Conservation (phyloP, 257 asterid genomes). For the Knoxia roxburghii region DNA sequence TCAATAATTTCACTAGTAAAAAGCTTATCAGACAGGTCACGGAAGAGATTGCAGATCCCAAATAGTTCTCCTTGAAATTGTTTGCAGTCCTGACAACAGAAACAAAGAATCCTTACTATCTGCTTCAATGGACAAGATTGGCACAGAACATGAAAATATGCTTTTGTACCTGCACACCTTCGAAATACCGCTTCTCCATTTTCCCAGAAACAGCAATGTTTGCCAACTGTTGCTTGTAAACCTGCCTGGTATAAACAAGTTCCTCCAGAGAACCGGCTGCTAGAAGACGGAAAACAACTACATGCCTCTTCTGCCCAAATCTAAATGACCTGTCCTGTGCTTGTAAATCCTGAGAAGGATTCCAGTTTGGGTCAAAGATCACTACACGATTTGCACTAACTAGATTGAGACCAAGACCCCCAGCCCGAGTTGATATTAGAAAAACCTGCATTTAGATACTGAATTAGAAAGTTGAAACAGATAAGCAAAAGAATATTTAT, state of each 20-base stretch:
- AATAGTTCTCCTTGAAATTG: slow-evolving; percentile 88
- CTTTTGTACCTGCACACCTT: slow-evolving; percentile 80
- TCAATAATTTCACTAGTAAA: slow-evolving; percentile 87
- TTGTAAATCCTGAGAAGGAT: slow-evolving; percentile 96
- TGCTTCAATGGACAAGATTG: background rate
- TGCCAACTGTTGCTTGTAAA: slow-evolving; percentile 88
- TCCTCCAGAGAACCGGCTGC: slow-evolving; percentile 98
- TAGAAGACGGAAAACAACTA: slow-evolving; percentile 85
- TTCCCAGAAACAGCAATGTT: slow-evolving; percentile 90
- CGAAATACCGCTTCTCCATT: slow-evolving; percentile 83
- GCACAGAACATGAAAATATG: slow-evolving; percentile 1
- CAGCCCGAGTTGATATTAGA: slow-evolving; percentile 94
- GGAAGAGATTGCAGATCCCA: slow-evolving; percentile 85
- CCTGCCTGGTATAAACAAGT: slow-evolving; percentile 84
- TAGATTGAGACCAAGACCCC: slow-evolving; percentile 94
- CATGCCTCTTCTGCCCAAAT: slow-evolving; percentile 86
- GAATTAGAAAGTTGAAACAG: slow-evolving; percentile 2
- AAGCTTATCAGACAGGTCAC: slow-evolving; percentile 78
- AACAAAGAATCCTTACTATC: slow-evolving; percentile 2
- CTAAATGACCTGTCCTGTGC: slow-evolving; percentile 97
- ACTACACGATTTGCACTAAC: slow-evolving; percentile 93
- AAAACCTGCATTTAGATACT: slow-evolving; percentile 52
- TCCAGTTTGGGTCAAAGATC: slow-evolving; percentile 96
- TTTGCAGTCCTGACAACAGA: slow-evolving; percentile 61
- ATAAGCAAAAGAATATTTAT: background rate